These are phyloP conservation scores for Fusarium sp. DNA, from an alignment of 2,329 filamentous ascomycete species.

Conservation along the genomic window DNA sequence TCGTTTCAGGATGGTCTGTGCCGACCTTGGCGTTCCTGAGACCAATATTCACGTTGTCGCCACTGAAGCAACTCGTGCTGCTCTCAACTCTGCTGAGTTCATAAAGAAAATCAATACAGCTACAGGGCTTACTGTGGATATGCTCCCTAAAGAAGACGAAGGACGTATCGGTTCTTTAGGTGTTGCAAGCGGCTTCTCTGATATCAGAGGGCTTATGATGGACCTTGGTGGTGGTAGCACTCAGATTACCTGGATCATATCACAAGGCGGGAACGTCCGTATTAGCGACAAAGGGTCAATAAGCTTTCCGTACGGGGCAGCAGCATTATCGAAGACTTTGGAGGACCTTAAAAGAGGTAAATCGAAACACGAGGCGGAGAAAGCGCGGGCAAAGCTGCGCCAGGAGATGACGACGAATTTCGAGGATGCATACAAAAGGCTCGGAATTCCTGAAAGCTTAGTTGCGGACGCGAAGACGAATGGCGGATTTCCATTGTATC, in stretches of 20 bases:
- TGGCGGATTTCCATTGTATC: constrained; percentile 22
- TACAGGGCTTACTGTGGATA: constrained; percentile 7
- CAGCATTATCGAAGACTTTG: constrained; percentile 18
- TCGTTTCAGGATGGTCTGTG: constrained; percentile 22
- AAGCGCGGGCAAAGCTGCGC: constrained; percentile 3
- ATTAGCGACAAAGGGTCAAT: constrained; percentile 26
- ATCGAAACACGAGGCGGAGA: constrained; percentile 21
- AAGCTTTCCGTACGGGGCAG: constrained; percentile 25
- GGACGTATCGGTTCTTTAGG: constrained; percentile 21
- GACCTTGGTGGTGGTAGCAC: constrained; percentile 28
- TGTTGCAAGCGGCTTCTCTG: constrained; percentile 22
- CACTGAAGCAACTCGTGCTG: constrained; percentile 25
- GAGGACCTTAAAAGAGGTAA: constrained; percentile 13
- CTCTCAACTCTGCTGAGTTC: constrained; percentile 25
- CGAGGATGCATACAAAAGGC: constrained; percentile 14
- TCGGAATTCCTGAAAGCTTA: constrained; percentile 11
- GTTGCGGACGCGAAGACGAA: constrained; percentile 1
- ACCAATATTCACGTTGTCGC: constrained; percentile 17
- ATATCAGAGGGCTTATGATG: constrained; percentile 26
- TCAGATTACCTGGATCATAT: constrained; percentile 29
- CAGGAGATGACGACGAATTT: constrained; percentile 16
- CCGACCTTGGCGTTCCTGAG: constrained; percentile 12
- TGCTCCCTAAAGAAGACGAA: constrained; percentile 27
- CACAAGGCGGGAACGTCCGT: constrained; percentile 19
- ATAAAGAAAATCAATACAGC: neutral